These are phyloP conservation scores for Saccharomyces uvarum DNA, from an alignment of 1,139 yeast genomes.

Conservation along the genomic window DNA sequence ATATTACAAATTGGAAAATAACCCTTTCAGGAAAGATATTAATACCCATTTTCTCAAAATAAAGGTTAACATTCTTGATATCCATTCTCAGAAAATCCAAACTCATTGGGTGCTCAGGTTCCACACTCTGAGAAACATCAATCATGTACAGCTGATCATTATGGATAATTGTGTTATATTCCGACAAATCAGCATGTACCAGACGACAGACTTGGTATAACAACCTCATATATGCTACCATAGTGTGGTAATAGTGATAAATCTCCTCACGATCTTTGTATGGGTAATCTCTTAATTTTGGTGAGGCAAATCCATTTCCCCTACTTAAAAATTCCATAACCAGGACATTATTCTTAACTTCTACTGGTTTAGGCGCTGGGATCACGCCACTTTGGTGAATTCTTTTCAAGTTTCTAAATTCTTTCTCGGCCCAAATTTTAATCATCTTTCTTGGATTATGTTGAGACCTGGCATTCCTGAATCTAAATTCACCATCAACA, in stretches of 20 bases:
- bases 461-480: constrained; percentile 74
- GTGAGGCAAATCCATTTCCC: constrained; percentile 64
- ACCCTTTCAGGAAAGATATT: constrained; percentile 73
- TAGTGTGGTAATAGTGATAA: constrained; percentile 61
- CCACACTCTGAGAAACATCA: constrained; percentile 96
- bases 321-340: constrained; percentile 86
- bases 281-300: constrained; percentile 75
- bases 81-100: constrained; percentile 94
- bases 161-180: constrained; percentile 86
- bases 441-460: constrained; percentile 97
- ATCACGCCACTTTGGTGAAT: constrained; percentile 62
- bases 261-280: constrained; percentile 59
- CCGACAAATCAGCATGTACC: constrained; percentile 95
- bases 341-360: constrained; percentile 78
- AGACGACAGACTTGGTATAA: constrained; percentile 82
- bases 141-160: constrained; percentile 73
- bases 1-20: constrained; percentile 67
- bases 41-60: constrained; percentile 65
- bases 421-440: constrained; percentile 97
- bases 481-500: constrained; percentile 92
- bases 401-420: constrained; percentile 83
- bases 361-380: constrained; percentile 88
- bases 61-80: constrained; percentile 88
- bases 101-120: constrained; percentile 97
- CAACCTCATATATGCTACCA: constrained; percentile 77